These are phyloP conservation scores for Eucalyptus tenuipes DNA, from an alignment of 345 rosid species.

Conservation along the genomic window DNA sequence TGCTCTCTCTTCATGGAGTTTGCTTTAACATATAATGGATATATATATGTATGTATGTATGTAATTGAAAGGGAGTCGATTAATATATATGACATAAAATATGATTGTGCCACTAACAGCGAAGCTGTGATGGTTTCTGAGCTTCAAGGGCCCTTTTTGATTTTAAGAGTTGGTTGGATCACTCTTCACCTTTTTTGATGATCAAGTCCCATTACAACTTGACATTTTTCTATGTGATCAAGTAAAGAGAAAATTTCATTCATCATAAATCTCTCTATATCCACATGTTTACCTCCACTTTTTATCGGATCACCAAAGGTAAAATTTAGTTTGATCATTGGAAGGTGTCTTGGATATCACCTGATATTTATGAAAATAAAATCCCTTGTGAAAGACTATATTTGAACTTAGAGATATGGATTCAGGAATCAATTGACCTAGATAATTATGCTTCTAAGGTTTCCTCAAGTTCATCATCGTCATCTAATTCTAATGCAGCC, in stretches of 20 bases:
- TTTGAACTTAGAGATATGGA: not conserved
- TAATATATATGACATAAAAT: not conserved
- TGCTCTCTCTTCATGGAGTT: not conserved
- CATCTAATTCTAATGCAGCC: not conserved
- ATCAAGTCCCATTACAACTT: too few species aligned
- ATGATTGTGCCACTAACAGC: not conserved
- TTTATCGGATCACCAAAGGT: not conserved
- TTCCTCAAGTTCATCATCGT: not conserved
- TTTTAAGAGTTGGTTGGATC: not conserved
- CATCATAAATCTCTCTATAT: not conserved
- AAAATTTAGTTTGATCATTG: not conserved
- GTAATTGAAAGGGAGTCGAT: not conserved
- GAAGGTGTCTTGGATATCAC: not conserved
- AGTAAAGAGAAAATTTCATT: too few species aligned
- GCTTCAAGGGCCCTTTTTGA: not conserved
- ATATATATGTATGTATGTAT: not conserved
- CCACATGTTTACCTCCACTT: not conserved
- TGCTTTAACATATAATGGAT: not conserved
- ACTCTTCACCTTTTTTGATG: not conserved
- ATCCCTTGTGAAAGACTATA: not conserved
- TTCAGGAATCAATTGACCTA: not conserved
- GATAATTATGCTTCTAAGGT: not conserved
- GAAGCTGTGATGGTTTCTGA: not conserved
- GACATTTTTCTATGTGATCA: too few species aligned
- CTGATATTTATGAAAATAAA: not conserved